A percentile compares a stretch with the other conserved stretches of the same genome.
phyloP scores from a whole-genome alignment of 2,329 filamentous ascomycete genomes.

The Xylaria arbuscula region DNA sequence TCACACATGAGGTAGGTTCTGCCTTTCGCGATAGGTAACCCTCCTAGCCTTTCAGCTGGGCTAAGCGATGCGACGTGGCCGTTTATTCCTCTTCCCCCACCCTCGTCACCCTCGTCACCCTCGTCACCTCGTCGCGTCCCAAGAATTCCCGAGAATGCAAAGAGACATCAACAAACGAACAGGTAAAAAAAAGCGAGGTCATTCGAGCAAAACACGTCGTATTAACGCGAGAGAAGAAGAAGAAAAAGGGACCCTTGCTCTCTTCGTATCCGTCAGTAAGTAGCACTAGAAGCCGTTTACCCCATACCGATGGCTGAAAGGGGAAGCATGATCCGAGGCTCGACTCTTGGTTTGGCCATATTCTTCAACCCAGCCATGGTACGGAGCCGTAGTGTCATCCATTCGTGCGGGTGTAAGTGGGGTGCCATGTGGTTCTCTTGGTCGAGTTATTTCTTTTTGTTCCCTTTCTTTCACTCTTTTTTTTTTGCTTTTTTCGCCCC shows the following conservation, averaged over 20 bases:
- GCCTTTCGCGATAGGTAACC: slow-evolving; percentile 6
- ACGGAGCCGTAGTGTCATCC: slow-evolving; percentile 12
- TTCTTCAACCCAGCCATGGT: slow-evolving; percentile 20
- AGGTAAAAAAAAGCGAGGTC: neutral
- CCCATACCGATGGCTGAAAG: slow-evolving; percentile 22
- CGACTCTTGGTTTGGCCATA: slow-evolving; percentile 22
- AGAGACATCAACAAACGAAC: neutral
- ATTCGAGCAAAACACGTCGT: neutral
- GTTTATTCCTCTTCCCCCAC: neutral
- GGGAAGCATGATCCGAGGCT: slow-evolving; percentile 31
- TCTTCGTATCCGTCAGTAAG: slow-evolving; percentile 13
- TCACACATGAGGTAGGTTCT: slow-evolving; percentile 9
- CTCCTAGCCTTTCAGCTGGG: slow-evolving; percentile 32
- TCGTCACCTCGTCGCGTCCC: slow-evolving; percentile 6
- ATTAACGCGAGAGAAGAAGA: neutral
- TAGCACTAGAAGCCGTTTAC: slow-evolving; percentile 2
- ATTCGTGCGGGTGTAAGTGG: slow-evolving; percentile 23
- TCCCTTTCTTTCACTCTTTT: neutral
- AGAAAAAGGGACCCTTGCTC: neutral
- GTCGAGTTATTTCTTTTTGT: slow-evolving; percentile 12
- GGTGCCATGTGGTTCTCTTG: slow-evolving; percentile 35
- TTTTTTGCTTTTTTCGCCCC: slow-evolving; percentile 16
- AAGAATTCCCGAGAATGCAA: neutral
- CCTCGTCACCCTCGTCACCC: neutral
- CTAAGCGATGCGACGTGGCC: slow-evolving; percentile 29